Evolutionary conservation across 257 asterid genomes (phyloP), one percentile per base, ranked within the genome.

Genomic region (Solanum medicagineum): DNA sequence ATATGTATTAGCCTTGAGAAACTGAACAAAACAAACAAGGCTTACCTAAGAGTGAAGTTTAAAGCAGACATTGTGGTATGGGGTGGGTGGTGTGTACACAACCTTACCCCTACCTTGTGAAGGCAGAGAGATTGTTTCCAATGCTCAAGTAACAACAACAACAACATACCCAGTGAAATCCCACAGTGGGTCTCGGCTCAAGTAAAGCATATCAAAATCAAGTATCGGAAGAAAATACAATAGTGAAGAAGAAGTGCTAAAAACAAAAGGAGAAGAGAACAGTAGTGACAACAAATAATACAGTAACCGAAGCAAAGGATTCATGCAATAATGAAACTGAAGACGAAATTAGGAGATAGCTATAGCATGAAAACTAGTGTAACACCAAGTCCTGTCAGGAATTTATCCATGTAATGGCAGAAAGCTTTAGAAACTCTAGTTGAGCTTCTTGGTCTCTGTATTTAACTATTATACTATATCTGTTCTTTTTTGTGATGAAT

Each of bases 161-260:
- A 4, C 42, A 32, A 2, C 3, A 32, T 32, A 32, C 42, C 42
- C 42, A 4, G 42, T 36, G 7, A 36, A 36, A 36, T 36, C 42
- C 42, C 42, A 36, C 6, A 5, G 42, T 36, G 42, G 42, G 42
- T 36, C 8, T 22, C 4, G 29, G 4, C 69, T 62, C 69, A 11
- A 5, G 69, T 22, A 62, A 62, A 62, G 0, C 69, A 22, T 62
- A 62, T 62, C 1, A 62, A 62, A 62, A 22, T 59, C 29, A 59
- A 9, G 29, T 0, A n/a, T 0, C 15, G 0, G 0, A 10, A 59
- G 65, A 12, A n/a, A 59, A n/a, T 59, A 24, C 0, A 62, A 3
- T 62, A 62, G 36, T 62, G 69, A 62, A 22, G 16, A 62, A 22
- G 32, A 60, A 14, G n/a, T 62, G 1, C 69, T 24, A 62, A 22